A percentile compares a stretch with the other conserved stretches of the same genome.
phyloP scores from a whole-genome alignment of 1,139 yeast species.

The Yamadazyma kanchanaburiensis region DNA sequence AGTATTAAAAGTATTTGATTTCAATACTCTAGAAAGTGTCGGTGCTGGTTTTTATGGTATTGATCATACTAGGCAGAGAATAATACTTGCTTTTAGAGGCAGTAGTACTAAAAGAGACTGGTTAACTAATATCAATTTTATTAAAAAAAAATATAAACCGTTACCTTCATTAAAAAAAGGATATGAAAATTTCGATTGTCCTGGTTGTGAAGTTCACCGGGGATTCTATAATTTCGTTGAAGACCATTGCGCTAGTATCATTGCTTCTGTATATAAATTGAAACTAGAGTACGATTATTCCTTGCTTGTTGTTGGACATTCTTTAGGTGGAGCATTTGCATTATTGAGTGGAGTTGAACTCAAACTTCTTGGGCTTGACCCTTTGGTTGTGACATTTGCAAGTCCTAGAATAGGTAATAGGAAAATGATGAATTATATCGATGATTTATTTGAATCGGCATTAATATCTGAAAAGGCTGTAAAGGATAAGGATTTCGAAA shows the following conservation, averaged over 20 bases:
- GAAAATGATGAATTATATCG: slow-evolving; percentile 47
- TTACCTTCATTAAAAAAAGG: slow-evolving; percentile 13
- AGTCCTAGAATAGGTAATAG: slow-evolving; percentile 61
- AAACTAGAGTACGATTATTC: slow-evolving; percentile 36
- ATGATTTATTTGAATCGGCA: slow-evolving; percentile 43
- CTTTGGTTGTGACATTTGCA: slow-evolving; percentile 56
- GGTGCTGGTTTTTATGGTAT: slow-evolving; percentile 53
- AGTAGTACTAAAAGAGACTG: slow-evolving; percentile 57
- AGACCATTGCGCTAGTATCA: slow-evolving; percentile 35
- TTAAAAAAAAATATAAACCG: slow-evolving; percentile 39
- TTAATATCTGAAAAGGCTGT: slow-evolving; percentile 14
- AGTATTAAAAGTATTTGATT: slow-evolving; percentile 32
- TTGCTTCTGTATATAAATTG: slow-evolving; percentile 27
- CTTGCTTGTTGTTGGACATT: slow-evolving; percentile 61
- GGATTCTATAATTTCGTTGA: slow-evolving; percentile 51
- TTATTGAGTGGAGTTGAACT: slow-evolving; percentile 60
- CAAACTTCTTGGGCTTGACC: slow-evolving; percentile 45
- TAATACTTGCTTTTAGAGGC: slow-evolving; percentile 53
- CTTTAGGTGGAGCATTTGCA: slow-evolving; percentile 72
- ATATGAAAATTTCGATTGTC: slow-evolving; percentile 26
- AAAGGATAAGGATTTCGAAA: slow-evolving; percentile 15
- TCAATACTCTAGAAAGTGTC: slow-evolving; percentile 39
- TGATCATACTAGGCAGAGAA: slow-evolving; percentile 31
- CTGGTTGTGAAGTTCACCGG: slow-evolving; percentile 54
- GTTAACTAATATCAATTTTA: slow-evolving; percentile 48